Base-by-base conservation (phyloP, 306 rosid genomes). In the Crotalaria pallida region DNA sequence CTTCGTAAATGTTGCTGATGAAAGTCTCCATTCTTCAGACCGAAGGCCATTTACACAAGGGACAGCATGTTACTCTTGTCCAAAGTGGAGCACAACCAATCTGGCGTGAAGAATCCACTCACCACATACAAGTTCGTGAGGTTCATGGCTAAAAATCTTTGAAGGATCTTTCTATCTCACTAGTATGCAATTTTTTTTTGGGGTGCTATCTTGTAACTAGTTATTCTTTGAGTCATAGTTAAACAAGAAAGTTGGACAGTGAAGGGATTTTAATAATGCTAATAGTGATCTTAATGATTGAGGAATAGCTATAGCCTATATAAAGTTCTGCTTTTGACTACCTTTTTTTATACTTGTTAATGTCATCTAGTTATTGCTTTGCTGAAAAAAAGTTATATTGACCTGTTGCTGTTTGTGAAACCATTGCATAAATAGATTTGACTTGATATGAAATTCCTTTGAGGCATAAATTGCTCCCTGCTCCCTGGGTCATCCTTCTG, bases 31-130 rank as follows among this genome's bases (percentile, higher is more conserved):
- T 74, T 55, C 60, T 80, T 76, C 78, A 94, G 99, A 88, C 73
- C 23, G 78, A 89, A 69, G 89, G 87, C 47, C 91, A 78, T 59
- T 66, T 91, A 79, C 81, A 78, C 16, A 88, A 83, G 75, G 97
- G 88, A 41, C 86, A 88, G 48, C 47, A 72, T 77, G 96, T 91
- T 38, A 91, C 97, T 9, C 89, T 94, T 52, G 99, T 94, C 60
- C 99, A 94, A 87, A 94, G 99, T 69, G 99, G 96, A 38, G 95
- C 91, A 36, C 97, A 88, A 71, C 95, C 96, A 73, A 94, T 94
- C 67, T 94, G 99, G 99, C 96, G 96, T 6, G 45, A 74, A 52
- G 91, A 91, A 74, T 94, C 96, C 52, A 88, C 88, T 69, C 99
- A 94, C 68, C 96, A 88, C 77, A 88, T 94, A 60, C 96, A 94